Evolutionary conservation across 2,329 filamentous ascomycete species (phyloP).

Genomic region (Lecanoromycetidae sp.): DNA sequence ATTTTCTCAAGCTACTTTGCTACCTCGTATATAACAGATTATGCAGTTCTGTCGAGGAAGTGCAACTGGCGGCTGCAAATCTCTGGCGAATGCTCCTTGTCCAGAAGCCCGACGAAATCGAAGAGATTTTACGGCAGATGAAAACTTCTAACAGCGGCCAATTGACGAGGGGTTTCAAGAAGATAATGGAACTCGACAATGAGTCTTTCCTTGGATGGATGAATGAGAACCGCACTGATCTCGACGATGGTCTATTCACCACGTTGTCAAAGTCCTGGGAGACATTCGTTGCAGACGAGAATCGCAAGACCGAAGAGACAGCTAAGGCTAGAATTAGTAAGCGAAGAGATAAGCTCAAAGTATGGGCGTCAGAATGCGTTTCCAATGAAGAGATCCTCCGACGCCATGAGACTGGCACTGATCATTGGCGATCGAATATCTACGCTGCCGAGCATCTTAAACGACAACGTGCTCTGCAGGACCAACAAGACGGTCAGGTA

Average conservation of each 20-base stretch:
- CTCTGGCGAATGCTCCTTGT: constrained; percentile 88
- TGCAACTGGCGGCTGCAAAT: constrained; percentile 66
- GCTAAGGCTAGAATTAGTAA: constrained; percentile 58
- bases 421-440: constrained; percentile 90
- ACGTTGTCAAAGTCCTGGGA: constrained; percentile 77
- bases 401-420: constrained; percentile 76
- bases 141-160: constrained; percentile 58
- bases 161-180: constrained; percentile 65
- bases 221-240: constrained; percentile 62
- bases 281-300: constrained; percentile 71
- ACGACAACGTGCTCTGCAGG: constrained; percentile 76
- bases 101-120: constrained; percentile 77
- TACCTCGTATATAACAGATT: constrained; percentile 88
- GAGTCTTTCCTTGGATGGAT: constrained; percentile 81
- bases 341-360: constrained; percentile 68
- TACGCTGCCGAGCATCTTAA: constrained; percentile 86
- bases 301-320: constrained; percentile 64
- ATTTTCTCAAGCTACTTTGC: constrained; percentile 74
- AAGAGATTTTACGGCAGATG: constrained; percentile 58
- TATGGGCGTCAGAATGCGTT: constrained; percentile 62
- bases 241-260: constrained; percentile 74
- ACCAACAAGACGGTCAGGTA: constrained; percentile 78
- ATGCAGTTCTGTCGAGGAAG: constrained; percentile 53
- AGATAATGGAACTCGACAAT: constrained; percentile 77
- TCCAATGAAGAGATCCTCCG: constrained; percentile 59